Base-by-base conservation (phyloP, 2,329 filamentous ascomycete genomes). In the Chrysosporium queenslandicum region DNA sequence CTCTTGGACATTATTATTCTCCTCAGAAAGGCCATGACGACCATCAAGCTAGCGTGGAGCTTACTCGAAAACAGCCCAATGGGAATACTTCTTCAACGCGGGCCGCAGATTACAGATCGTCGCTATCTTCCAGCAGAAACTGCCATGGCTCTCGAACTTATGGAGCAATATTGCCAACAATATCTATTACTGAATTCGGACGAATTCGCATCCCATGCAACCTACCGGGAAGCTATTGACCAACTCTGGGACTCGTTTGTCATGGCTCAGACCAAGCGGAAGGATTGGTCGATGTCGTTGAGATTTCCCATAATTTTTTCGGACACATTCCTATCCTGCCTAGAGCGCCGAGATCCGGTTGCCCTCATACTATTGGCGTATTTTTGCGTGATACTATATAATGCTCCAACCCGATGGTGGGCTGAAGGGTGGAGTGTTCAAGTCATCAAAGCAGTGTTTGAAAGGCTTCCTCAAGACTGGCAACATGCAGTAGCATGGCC, bases 291-390 rank as follows among this genome's bases (percentile, higher is more conserved):
- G 7, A 56, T 58, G 54, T 41, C 50, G 4, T 42, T 58, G 27
- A 51, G 54, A 34, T 58, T 56, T 18, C 46, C 53, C 11, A 55
- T 56, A 11, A 56, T 53, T 37, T 50, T 53, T 36, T 46, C 56
- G 1, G 53, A 56, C 64, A 32, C 27, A n/a, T 42, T 53, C 20
- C 34, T 70, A 51, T 2, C 62, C 57, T 55, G 59, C 60, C 52
- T 69, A 21, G 62, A 64, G 29, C 50, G 58, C 36, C 63, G 63
- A 47, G 62, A 68, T 27, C 52, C 56, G 1, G 59, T 65, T 16
- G 66, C 66, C 1, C 54, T 71, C 12, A 62, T 70, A 23, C 61
- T 71, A 16, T 54, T 70, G 8, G 68, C 67, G 8, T 62, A 71
- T 50, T 71, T 65, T 50, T 68, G 66, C 16, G 60, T 70, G 4